Evolutionary conservation across 2,329 filamentous ascomycete genomes (phyloP).

Genomic region (Amphichorda felina): DNA sequence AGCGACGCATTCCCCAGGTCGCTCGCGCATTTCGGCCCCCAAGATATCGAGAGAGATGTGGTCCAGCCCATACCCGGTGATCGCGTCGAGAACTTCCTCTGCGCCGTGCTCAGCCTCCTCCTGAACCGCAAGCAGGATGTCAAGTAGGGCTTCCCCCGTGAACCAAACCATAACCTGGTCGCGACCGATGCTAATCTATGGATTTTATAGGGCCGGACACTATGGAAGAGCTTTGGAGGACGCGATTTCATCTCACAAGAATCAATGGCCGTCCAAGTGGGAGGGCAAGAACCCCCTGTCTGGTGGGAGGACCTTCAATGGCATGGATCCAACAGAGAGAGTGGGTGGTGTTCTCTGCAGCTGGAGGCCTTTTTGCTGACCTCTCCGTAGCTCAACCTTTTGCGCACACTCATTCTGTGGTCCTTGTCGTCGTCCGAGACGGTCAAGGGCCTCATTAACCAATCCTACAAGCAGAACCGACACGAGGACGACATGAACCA

Average conservation of each 20-base stretch:
- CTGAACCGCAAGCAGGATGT: slow-evolving; percentile 98
- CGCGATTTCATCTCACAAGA: slow-evolving; percentile 71
- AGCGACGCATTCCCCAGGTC: slow-evolving; percentile 81
- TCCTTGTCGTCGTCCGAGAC: slow-evolving; percentile 77
- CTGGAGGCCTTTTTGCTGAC: not conserved
- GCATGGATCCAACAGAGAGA: slow-evolving; percentile 69
- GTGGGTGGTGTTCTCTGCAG: slow-evolving; percentile 37
- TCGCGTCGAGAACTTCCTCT: slow-evolving; percentile 77
- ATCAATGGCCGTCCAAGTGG: slow-evolving; percentile 84
- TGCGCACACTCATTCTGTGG: slow-evolving; percentile 81
- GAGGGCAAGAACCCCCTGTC: slow-evolving; percentile 70
- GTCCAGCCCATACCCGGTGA: slow-evolving; percentile 68
- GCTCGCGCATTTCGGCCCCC: slow-evolving; percentile 79
- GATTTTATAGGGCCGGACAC: slow-evolving; percentile 61
- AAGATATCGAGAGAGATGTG: slow-evolving; percentile 85
- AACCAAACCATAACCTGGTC: too few relatives aligned
- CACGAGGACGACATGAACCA: slow-evolving; percentile 74
- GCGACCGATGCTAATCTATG: too few relatives aligned
- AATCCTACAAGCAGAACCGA: slow-evolving; percentile 78
- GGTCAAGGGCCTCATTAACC: slow-evolving; percentile 69
- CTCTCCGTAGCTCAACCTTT: slow-evolving; percentile 56
- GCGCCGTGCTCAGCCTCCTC: slow-evolving; percentile 75
- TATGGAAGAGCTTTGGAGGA: slow-evolving; percentile 91
- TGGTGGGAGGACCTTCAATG: slow-evolving; percentile 68
- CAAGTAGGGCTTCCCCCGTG: slow-evolving; percentile 53